These are phyloP conservation scores for Monocercomonoides exilis DNA, from an alignment of 78 protist species.

Conservation along the genomic window DNA sequence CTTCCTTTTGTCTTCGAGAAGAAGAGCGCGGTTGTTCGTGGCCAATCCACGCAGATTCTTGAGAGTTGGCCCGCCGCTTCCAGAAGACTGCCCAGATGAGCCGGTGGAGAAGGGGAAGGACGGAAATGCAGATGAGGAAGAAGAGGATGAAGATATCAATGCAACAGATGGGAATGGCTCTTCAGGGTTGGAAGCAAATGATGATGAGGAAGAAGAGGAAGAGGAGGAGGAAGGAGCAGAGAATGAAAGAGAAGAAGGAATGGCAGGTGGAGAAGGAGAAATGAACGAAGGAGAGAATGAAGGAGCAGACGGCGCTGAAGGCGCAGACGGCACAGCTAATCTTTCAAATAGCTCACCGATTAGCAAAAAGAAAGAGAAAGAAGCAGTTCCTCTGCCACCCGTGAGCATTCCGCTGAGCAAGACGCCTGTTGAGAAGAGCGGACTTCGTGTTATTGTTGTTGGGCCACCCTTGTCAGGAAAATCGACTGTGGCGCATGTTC, in stretches of 20 bases:
- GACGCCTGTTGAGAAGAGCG: no score
- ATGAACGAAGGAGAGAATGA: no score
- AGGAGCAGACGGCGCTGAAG: no score
- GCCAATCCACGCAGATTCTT: slow-evolving; percentile 3
- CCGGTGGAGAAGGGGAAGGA: no score
- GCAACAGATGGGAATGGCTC: no score
- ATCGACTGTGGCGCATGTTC: neutral
- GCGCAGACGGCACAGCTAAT: no score
- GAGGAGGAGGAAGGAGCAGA: neutral
- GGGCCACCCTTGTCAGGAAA: slow-evolving; percentile 3
- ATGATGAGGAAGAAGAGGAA: neutral
- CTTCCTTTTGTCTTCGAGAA: neutral
- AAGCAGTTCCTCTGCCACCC: neutral
- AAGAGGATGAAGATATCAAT: neutral
- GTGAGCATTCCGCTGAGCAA: no score
- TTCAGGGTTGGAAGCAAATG: neutral
- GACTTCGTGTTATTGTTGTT: neutral
- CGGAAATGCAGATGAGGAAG: neutral
- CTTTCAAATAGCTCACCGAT: no score
- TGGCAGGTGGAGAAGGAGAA: no score
- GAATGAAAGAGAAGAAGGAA: no score
- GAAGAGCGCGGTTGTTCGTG: neutral
- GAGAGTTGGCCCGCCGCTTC: neutral
- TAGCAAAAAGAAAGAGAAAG: neutral
- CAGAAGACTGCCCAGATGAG: neutral